Evolutionary conservation across 1,284 basidiomycete genomes (phyloP).

Genomic region (Neotropicomus parvogracilis): DNA sequence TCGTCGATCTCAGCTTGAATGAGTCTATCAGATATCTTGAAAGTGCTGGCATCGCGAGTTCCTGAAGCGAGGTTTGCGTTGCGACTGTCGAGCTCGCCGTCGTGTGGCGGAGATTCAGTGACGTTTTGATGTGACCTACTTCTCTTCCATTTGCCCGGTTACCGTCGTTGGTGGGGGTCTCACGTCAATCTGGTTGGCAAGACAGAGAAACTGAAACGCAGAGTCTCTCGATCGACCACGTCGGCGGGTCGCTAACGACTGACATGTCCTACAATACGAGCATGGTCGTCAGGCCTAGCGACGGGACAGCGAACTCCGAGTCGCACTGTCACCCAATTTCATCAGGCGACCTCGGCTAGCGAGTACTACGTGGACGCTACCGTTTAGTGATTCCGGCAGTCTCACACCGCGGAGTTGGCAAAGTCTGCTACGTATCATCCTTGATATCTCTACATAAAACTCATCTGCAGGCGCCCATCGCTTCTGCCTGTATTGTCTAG

Average conservation of each 20-base stretch:
- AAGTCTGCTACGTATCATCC: conserved; percentile 1
- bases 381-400: conserved; percentile 19
- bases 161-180: conserved; percentile 4
- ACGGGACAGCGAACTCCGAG: background rate
- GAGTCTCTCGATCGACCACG: too few species aligned
- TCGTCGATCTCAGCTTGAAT: conserved; percentile 9
- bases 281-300: too few species aligned
- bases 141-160: conserved; percentile 14
- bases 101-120: conserved; percentile 15
- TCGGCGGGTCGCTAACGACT: too few species aligned
- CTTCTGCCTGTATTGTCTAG: conserved; percentile 5
- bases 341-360: conserved; percentile 30
- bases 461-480: conserved; percentile 4
- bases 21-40: too few species aligned
- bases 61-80: background rate
- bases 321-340: conserved; percentile 15
- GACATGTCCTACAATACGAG: background rate
- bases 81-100: conserved; percentile 18
- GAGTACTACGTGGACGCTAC: conserved; percentile 3
- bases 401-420: conserved; percentile 11
- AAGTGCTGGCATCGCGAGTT: too few species aligned
- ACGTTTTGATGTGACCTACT: background rate
- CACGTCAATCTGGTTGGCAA: conserved; percentile 15
- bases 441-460: conserved; percentile 20
- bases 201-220: background rate